Conservation (phyloP, 495 filamentous ascomycete genomes). For the Aspergillus leporis region DNA sequence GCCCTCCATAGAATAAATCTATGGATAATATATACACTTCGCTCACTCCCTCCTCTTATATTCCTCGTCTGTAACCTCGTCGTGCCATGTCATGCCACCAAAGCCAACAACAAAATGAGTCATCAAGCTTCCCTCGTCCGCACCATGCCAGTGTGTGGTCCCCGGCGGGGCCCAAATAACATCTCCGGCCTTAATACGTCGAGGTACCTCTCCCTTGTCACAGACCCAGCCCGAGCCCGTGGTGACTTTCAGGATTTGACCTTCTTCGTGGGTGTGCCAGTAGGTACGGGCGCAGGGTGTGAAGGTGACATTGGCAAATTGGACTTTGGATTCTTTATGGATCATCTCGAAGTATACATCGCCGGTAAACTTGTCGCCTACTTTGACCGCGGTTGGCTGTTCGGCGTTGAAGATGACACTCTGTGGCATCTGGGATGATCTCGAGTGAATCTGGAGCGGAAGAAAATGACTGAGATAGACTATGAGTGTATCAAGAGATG, state of each 20-base stretch:
- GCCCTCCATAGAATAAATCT: no score
- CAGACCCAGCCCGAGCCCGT: conserved; percentile 18
- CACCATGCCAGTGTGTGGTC: conserved; percentile 19
- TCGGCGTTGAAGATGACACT: no score
- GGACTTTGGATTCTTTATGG: background rate
- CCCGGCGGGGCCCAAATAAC: conserved; percentile 15
- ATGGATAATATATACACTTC: no score
- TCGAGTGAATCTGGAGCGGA: no score
- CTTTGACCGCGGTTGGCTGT: background rate
- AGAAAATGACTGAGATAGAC: no score
- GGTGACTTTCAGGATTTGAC: conserved; percentile 12
- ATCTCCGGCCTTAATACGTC: conserved; percentile 8
- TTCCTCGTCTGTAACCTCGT: conserved; percentile 4
- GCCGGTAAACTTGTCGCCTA: conserved; percentile 12
- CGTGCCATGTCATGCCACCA: conserved; percentile 9
- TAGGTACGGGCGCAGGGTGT: conserved; percentile 16
- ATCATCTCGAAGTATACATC: conserved; percentile 11
- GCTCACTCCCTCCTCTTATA: no score
- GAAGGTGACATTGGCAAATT: conserved; percentile 13
- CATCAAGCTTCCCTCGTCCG: conserved; percentile 13
- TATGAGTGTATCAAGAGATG: no score
- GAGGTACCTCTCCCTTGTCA: conserved; percentile 7
- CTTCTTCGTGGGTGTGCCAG: conserved; percentile 18
- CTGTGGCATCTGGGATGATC: no score
- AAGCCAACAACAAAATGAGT: conserved; percentile 6